Evolutionary conservation across 306 rosid species (phyloP).

Genomic region (Cyclanthera cordifolia): DNA sequence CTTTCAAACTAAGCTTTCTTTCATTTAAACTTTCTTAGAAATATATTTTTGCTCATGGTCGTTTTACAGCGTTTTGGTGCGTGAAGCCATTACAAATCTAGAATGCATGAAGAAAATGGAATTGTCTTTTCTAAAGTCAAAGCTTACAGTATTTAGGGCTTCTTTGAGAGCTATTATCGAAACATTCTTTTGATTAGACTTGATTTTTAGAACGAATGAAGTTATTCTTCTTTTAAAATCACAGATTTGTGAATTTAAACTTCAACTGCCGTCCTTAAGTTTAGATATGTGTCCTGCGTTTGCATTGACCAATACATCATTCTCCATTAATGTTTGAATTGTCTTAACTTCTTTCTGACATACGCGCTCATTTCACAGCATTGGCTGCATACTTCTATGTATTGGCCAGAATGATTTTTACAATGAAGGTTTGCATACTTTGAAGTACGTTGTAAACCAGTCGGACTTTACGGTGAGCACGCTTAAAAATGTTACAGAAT

Average conservation of each 20-base stretch:
- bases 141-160: neutral
- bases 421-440: slow-evolving; percentile 57
- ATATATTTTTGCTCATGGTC: neutral
- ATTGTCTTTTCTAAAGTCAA: neutral
- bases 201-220: neutral
- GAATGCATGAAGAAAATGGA: neutral
- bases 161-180: neutral
- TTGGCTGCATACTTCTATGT: slow-evolving; percentile 76
- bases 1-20: neutral
- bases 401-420: slow-evolving; percentile 80
- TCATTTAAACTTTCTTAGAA: neutral
- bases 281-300: neutral
- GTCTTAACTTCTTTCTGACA: slow-evolving; percentile 17
- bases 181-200: neutral
- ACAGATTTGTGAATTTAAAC: neutral
- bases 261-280: neutral
- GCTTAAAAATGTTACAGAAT: slow-evolving; percentile 76
- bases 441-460: slow-evolving; percentile 77
- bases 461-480: slow-evolving; percentile 77
- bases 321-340: neutral
- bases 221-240: neutral
- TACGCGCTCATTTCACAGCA: slow-evolving; percentile 41
- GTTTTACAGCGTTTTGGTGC: neutral
- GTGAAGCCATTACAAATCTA: neutral
- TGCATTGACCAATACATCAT: neutral